phyloP scores from a whole-genome alignment of 768 basidiomycete genomes.

The Cystofilobasidium macerans region DNA sequence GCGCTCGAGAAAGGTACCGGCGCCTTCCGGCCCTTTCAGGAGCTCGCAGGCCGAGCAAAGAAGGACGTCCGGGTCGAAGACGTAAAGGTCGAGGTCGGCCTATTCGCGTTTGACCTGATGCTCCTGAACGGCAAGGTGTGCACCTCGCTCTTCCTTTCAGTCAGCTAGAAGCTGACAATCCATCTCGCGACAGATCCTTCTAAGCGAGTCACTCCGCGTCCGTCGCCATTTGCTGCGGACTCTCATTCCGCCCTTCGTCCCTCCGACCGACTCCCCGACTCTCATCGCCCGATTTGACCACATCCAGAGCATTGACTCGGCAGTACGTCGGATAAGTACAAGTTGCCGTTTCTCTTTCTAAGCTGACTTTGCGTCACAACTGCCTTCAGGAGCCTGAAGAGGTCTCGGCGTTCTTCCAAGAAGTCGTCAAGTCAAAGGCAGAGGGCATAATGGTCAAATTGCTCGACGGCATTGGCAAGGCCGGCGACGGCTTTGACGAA shows the following conservation, averaged over 20 bases:
- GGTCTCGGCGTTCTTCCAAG: constrained; percentile 64
- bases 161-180: constrained; percentile 9
- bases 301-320: constrained; percentile 50
- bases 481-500: constrained; percentile 39
- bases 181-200: constrained; percentile 48
- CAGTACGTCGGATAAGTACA: too few relatives aligned
- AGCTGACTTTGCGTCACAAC: too few relatives aligned
- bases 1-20: constrained; percentile 57
- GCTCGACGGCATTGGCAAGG: constrained; percentile 29
- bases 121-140: constrained; percentile 66
- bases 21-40: constrained; percentile 67
- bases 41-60: constrained; percentile 69
- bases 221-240: constrained; percentile 56
- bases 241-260: constrained; percentile 49
- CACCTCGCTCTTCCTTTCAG: constrained; percentile 5
- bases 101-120: constrained; percentile 84
- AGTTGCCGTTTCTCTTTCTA: too few relatives aligned
- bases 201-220: constrained; percentile 57
- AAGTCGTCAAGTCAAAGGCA: constrained; percentile 61
- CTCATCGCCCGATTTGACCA: constrained; percentile 56
- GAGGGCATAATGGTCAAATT: constrained; percentile 95
- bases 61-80: constrained; percentile 68
- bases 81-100: constrained; percentile 66
- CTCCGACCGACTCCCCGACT: constrained; percentile 31
- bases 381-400: constrained; percentile 46